Evolutionary conservation across 257 asterid genomes (phyloP), one percentile per base, ranked within the genome.

Genomic region (Capsicum baccatum): DNA sequence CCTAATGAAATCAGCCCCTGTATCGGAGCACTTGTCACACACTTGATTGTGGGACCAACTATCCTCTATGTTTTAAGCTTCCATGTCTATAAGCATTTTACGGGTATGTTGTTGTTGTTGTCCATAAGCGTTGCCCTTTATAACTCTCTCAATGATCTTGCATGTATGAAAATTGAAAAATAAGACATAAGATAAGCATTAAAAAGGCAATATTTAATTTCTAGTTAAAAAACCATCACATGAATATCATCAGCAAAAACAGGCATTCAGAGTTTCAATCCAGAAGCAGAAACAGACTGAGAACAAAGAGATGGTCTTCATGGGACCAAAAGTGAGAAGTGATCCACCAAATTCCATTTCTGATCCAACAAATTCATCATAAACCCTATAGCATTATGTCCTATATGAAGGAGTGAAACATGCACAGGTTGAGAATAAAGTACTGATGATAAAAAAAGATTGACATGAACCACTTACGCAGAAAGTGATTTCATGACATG

Each of bases 401-500:
- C 81, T 54, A 76, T 47, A 26, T 17, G 14, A 52, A 48, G 81
- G 81, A 78, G 81, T 6, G 33, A 9, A 52, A 8, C 26, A 78
- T 26, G 33, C 15, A 76, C 0, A 3, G 62, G 0, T 78, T 78
- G 50, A 78, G 64, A 55, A 33, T 26, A 78, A 66, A 54, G 48
- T 78, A 78, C 8, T 68, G 55, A 52, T 68, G 58, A 35, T 83
- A 58, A 71, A 19, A 66, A 85, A 83, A 85, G 67, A 35, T 35
- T 54, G 70, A 84, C 66, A 87, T 48, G 69, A 83, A 85, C 78
- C 69, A 89, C 98, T 85, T 94, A 97, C 99, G 97, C 95, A 21
- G 98, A 95, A 84, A 94, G 94, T 52, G 98, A 97, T 85, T 93
- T 97, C 93, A 95, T 87, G 85, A 91, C 98, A 90, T 97, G 98